Percentiles rank a stretch among this genome's conserved stretches.
Evolutionary conservation across 2,329 filamentous ascomycete genomes (phyloP).

Genomic region (Trematosphaeria pertusa): DNA sequence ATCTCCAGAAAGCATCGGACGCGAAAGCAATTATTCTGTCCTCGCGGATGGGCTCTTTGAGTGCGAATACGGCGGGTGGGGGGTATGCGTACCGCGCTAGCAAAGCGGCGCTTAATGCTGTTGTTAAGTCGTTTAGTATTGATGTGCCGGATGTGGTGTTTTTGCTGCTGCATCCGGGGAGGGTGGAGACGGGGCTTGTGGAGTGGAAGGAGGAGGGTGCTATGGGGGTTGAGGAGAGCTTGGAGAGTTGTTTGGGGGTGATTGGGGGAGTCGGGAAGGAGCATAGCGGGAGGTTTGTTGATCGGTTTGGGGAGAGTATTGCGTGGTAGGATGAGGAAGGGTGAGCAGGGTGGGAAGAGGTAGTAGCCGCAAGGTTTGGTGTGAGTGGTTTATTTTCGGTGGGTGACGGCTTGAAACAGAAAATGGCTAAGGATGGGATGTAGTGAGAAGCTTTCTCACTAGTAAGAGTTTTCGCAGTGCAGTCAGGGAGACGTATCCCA

Average conservation of each 20-base stretch:
- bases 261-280: constrained; percentile 40
- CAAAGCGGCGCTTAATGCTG: constrained; percentile 56
- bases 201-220: constrained; percentile 55
- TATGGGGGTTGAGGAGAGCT: constrained; percentile 51
- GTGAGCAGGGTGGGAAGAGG: not conserved
- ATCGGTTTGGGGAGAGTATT: constrained; percentile 53
- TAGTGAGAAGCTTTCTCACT: too few species aligned
- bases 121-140: constrained; percentile 53
- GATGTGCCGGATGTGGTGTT: constrained; percentile 54
- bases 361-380: too few species aligned
- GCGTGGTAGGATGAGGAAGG: constrained; percentile 43
- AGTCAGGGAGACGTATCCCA: too few species aligned
- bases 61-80: constrained; percentile 48
- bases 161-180: constrained; percentile 53
- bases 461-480: too few species aligned
- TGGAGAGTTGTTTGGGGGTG: constrained; percentile 47
- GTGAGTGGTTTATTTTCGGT: too few species aligned
- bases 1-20: constrained; percentile 24
- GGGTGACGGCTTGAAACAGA: too few species aligned
- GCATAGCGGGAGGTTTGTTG: constrained; percentile 51
- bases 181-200: constrained; percentile 55
- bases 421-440: too few species aligned
- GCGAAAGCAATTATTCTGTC: constrained; percentile 52
- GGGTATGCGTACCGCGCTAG: constrained; percentile 57
- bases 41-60: constrained; percentile 54